Evolutionary conservation across 345 rosid genomes (phyloP).

Genomic region (Gossypium stocksii): DNA sequence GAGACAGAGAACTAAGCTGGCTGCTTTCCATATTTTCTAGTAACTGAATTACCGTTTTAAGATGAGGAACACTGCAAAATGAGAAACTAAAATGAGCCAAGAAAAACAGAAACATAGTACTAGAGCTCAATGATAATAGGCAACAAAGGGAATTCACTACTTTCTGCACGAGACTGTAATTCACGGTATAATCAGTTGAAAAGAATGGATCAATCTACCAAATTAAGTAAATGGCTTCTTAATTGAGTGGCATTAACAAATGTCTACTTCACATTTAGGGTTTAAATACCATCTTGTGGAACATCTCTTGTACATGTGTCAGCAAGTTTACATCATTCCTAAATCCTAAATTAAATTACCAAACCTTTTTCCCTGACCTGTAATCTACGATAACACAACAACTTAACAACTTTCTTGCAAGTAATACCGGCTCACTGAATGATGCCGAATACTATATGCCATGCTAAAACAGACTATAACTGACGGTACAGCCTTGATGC

Average conservation of each 20-base stretch:
- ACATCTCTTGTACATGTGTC: not conserved
- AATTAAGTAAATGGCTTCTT: not conserved
- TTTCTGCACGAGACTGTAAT: not conserved
- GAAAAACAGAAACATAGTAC: not conserved
- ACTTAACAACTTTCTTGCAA: not conserved
- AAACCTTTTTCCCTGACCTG: not conserved
- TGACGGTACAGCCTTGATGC: not conserved
- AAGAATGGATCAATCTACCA: not conserved
- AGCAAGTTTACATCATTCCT: not conserved
- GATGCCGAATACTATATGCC: not conserved
- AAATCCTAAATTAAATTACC: not conserved
- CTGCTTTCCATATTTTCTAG: slow-evolving; percentile 59
- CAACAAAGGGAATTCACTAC: not conserved
- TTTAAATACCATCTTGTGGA: not conserved
- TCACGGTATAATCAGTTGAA: not conserved
- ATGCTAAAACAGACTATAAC: not conserved
- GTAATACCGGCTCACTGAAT: not conserved
- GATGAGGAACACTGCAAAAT: slow-evolving; percentile 54
- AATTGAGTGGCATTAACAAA: slow-evolving; percentile 6
- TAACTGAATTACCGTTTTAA: slow-evolving; percentile 49
- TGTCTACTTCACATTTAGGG: not conserved
- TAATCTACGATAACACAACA: not conserved
- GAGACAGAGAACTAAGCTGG: slow-evolving; percentile 51
- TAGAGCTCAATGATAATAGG: not conserved
- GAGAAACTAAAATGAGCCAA: slow-evolving; percentile 12